Percentiles rank a stretch among this genome's conserved stretches.
These are phyloP conservation scores for Russula sp. DNA, from an alignment of 768 basidiomycete species.

Conservation along the genomic window DNA sequence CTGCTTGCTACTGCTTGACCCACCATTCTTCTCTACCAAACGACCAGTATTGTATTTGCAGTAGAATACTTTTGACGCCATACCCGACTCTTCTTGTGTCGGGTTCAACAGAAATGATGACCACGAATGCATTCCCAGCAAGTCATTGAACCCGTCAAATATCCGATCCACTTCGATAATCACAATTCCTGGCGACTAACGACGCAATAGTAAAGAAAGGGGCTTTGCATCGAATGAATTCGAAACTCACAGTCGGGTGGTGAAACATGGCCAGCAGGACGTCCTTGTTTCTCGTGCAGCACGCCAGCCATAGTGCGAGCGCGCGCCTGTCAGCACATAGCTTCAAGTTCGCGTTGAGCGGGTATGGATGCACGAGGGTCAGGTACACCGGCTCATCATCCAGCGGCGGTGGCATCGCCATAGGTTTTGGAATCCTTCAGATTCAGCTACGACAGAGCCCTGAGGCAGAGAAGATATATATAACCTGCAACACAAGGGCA, in stretches of 20 bases:
- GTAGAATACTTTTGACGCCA: constrained; percentile 35
- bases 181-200: constrained; percentile 38
- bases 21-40: constrained; percentile 41
- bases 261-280: constrained; percentile 39
- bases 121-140: constrained; percentile 44
- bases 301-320: constrained; percentile 41
- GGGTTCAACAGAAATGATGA: constrained; percentile 35
- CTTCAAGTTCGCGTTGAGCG: constrained; percentile 40
- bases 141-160: constrained; percentile 29
- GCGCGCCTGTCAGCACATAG: constrained; percentile 32
- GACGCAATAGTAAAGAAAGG: not conserved
- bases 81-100: constrained; percentile 28
- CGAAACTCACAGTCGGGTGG: constrained; percentile 38
- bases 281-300: constrained; percentile 32
- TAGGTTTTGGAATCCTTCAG: constrained; percentile 37
- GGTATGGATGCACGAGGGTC: constrained; percentile 41
- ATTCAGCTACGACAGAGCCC: no score
- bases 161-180: constrained; percentile 38
- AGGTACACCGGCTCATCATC: constrained; percentile 43
- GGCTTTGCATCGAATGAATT: no score
- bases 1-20: constrained; percentile 8
- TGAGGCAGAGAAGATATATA: no score
- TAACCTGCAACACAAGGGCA: no score
- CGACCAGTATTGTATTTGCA: constrained; percentile 35
- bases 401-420: constrained; percentile 36